A percentile compares a stretch with the other conserved stretches of the same genome.
Conservation (phyloP, 2,329 filamentous ascomycete species). For the Helotiales sp. region DNA sequence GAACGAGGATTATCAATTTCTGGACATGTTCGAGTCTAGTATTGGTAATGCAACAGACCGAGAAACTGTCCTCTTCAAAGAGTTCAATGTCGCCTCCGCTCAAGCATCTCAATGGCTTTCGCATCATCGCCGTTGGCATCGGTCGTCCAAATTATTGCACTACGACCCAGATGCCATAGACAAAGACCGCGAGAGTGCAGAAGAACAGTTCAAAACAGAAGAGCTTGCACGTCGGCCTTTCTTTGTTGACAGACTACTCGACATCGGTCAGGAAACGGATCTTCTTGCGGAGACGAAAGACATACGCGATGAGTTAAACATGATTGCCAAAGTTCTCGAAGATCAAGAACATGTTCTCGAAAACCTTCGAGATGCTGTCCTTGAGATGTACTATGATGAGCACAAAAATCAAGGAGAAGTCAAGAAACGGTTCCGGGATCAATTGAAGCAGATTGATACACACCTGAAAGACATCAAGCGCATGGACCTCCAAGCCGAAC, state of each 20-base stretch:
- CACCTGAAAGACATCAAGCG: slow-evolving; percentile 49
- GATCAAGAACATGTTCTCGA: slow-evolving; percentile 33
- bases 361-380: slow-evolving; percentile 25
- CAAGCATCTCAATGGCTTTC: slow-evolving; percentile 29
- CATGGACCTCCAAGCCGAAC: slow-evolving; percentile 79
- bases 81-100: slow-evolving; percentile 27
- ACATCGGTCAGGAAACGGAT: slow-evolving; percentile 45
- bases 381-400: slow-evolving; percentile 27
- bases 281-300: slow-evolving; percentile 47
- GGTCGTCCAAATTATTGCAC: slow-evolving; percentile 16
- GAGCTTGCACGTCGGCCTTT: slow-evolving; percentile 24
- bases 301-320: slow-evolving; percentile 48
- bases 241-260: slow-evolving; percentile 35
- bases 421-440: slow-evolving; percentile 25
- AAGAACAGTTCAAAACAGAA: slow-evolving; percentile 22
- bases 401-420: slow-evolving; percentile 22
- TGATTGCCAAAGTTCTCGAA: slow-evolving; percentile 43
- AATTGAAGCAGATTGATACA: slow-evolving; percentile 23
- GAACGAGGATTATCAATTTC: slow-evolving; percentile 31
- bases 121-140: slow-evolving; percentile 21
- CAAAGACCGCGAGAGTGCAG: slow-evolving; percentile 33
- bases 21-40: slow-evolving; percentile 32
- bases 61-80: slow-evolving; percentile 28
- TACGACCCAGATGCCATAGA: slow-evolving; percentile 6
- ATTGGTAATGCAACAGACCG: slow-evolving; percentile 30